Base-by-base conservation (phyloP, 306 rosid species). In the Benincasa hispida region DNA sequence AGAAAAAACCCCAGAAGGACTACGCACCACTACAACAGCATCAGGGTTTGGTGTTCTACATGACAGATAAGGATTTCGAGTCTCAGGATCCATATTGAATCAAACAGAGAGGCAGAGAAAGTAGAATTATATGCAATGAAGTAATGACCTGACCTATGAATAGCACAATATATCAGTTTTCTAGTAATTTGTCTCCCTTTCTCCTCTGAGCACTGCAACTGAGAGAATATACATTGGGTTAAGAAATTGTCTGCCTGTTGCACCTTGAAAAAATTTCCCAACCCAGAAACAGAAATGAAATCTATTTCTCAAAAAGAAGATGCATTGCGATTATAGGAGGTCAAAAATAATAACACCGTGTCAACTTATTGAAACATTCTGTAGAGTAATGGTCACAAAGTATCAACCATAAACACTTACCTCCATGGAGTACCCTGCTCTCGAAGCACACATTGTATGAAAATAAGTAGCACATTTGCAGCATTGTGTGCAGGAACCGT, bases 351-450 rank as follows among this genome's bases (percentile, higher is more conserved):
- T 27, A 47, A 48, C 41, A 25, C 42, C 57, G 3, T 24, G 17
- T 47, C 8, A 70, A 68, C 21, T 22, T 68, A 21, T 11, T n/a
- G 34, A 69, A 69, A 42, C 22, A 13, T 17, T 25, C 14, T 47
- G 5, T 9, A 47, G 17, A 27, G 25, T 28, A 72, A 25, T 9
- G 17, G 48, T 15, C 5, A 24, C 42, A 25, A 2, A 79, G 61
- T 27, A 62, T 8, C 75, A 69, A 87, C 21, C 47, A 42, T 12
- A 21, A 65, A 76, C 68, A 83, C 96, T 90, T 87, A 88, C 99
- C 82, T 94, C 99, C 96, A 89, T 94, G 88, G 85, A 83, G 83
- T 94, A 94, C 68, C 99, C 99, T 8, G 97, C 95, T 85, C 87
- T 94, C 61, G 92, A 85, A 39, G 99, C 99, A 57, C 99, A 94